Conservation (phyloP, 2,329 filamentous ascomycete genomes). For the Huntiella decipiens region DNA sequence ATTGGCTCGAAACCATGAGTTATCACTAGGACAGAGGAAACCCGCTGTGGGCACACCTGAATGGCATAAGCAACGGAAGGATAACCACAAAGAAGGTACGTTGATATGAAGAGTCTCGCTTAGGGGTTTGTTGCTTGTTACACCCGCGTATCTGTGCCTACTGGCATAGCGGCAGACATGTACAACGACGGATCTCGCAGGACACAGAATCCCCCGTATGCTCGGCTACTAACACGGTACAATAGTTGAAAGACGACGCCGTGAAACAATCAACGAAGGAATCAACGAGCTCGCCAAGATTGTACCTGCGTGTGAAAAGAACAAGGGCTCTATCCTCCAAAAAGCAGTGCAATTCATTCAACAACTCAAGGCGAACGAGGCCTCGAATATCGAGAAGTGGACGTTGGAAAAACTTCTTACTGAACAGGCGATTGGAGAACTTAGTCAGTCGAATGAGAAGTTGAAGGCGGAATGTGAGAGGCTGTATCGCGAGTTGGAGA, state of each 20-base stretch:
- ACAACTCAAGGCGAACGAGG: slow-evolving; percentile 84
- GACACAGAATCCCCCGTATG: neutral
- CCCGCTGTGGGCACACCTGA: slow-evolving; percentile 89
- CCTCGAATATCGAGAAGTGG: slow-evolving; percentile 88
- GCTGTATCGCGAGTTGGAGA: slow-evolving; percentile 58
- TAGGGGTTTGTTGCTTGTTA: neutral
- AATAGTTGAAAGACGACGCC: slow-evolving; percentile 79
- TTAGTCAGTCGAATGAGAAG: slow-evolving; percentile 74
- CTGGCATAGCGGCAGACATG: too few species aligned
- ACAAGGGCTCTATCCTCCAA: slow-evolving; percentile 91
- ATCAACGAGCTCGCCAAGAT: slow-evolving; percentile 98
- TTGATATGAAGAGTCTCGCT: slow-evolving; percentile 4
- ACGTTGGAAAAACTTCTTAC: slow-evolving; percentile 77
- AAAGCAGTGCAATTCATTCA: slow-evolving; percentile 88
- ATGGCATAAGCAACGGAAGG: slow-evolving; percentile 93
- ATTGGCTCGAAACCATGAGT: slow-evolving; percentile 3
- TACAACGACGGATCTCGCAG: too few species aligned
- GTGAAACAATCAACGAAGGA: slow-evolving; percentile 96
- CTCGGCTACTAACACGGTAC: slow-evolving; percentile 15
- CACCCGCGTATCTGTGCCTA: too few species aligned
- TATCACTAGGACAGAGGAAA: slow-evolving; percentile 30
- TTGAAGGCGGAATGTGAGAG: slow-evolving; percentile 64
- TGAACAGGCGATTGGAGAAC: slow-evolving; percentile 73
- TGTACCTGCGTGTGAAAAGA: slow-evolving; percentile 94
- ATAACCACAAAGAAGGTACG: slow-evolving; percentile 96